Evolutionary conservation across 495 filamentous ascomycete genomes (phyloP), one percentile per base, ranked within the genome.

Genomic region (Trichodelitschia bisporula): DNA sequence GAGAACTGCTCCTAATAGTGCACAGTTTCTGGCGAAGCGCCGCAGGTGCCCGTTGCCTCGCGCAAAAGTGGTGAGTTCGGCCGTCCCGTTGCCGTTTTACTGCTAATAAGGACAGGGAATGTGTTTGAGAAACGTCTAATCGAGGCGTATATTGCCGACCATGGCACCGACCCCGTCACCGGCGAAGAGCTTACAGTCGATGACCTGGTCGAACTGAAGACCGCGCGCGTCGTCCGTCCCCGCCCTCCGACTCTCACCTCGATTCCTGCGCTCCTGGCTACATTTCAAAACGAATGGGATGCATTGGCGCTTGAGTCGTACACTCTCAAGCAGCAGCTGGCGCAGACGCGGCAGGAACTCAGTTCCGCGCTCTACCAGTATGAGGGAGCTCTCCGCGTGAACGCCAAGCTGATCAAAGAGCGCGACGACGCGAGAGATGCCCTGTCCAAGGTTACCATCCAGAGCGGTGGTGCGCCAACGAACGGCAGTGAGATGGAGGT

Each of bases 261-360:
- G 16, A 89, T 97, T 38, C 86, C 86, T 4, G 79, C 86, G n/a
- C 63, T 97, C 15, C 76, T 97, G 36, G 75, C 74, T 23, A 72
- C 78, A n/a, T 93, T 97, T 45, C 86, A 97, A 40, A 84, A 91
- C 42, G 86, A 97, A 60, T 97, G 86, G 86, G 86, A 97, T 50
- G 74, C 86, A 6, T 49, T 93, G 17, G 75, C 82, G 18, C 56
- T 97, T 13, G 86, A 97, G 50, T 70, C 78, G 30, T 92, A 77
- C 47, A 79, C 77, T 30, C 55, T 93, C 20, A 68, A 73, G 49
- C 77, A 92, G 47, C 80, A 91, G 36, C 54, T 97, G 36, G 60
- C 72, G 26, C 79, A 90, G 44, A 86, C 77, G 17, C 61, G 83
- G 42, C 83, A 95, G 51, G 89, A 97, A 54, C 66, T 97, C 18